Evolutionary conservation across 371 early-diverging fungal genomes (phyloP), one percentile per base, ranked within the genome.

Genomic region (Lichtheimia ramosa): DNA sequence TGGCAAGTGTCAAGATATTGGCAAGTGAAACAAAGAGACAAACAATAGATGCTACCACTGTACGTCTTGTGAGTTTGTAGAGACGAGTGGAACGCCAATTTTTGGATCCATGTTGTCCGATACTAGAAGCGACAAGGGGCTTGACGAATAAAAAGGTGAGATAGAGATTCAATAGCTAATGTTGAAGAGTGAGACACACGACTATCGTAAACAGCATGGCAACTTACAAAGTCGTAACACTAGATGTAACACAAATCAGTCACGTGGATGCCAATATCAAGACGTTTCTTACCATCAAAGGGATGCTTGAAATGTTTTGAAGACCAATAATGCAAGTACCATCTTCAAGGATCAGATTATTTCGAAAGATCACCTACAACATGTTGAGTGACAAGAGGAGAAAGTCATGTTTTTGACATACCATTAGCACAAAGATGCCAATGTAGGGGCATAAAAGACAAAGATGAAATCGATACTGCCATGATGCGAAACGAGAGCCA

Each of bases 321-420:
- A 83, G 54, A 15, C 85, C 83, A 42, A 83, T 81, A 46, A 69
- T 67, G 53, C 85, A 84, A 6, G 56, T 56, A 1, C 77, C 81
- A 25, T 61, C 52, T 5, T 69, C 71, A 42, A 68, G 54, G 8
- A 84, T 25, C 24, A 71, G 62, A 8, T 66, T 56, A 48, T 61
- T 64, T n/a, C 82, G 82, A 51, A 62, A 84, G 10, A 68, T 23
- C 14, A 84, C 8, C 80, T 79, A 27, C 3, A 8, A 55, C 70
- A n/a, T 5, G 21, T 21, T 34, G 34, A 34, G 34, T 34, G 28
- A 2, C 3, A 5, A 15, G 40, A 55, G 43, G 15, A 23, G 34
- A 1, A 55, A 5, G 18, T 7, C 12, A 13, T 54, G 7, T 53
- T 2, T 53, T 8, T 16, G 1, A 46, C 2, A 5, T 61, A 79